Conservation (phyloP, 2,329 filamentous ascomycete genomes). For the Magnaporthiopsis poae region DNA sequence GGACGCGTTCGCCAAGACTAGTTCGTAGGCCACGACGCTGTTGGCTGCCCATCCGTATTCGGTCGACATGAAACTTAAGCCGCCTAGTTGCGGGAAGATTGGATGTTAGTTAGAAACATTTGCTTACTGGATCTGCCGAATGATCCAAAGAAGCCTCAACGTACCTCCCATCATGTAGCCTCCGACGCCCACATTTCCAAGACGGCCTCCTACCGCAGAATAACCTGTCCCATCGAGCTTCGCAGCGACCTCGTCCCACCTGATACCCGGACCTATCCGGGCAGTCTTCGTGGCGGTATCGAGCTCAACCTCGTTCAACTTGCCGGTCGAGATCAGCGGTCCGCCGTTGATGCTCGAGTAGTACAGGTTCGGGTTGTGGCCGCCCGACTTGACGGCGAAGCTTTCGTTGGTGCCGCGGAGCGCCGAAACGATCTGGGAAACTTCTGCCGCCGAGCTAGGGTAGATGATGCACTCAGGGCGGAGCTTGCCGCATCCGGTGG, state of each 20-base stretch:
- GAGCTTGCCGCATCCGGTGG: slow-evolving; percentile 14
- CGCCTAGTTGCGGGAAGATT: slow-evolving; percentile 14
- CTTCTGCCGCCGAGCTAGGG: slow-evolving; percentile 13
- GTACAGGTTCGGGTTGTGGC: slow-evolving; percentile 37
- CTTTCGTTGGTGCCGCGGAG: slow-evolving; percentile 15
- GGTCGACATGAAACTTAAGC: slow-evolving; percentile 22
- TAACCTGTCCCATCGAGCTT: slow-evolving; percentile 23
- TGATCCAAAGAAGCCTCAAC: background rate
- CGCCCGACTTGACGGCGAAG: slow-evolving; percentile 39
- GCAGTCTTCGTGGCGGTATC: slow-evolving; percentile 24
- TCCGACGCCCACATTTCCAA: slow-evolving; percentile 26
- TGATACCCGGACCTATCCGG: slow-evolving; percentile 25
- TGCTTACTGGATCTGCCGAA: too few relatives aligned
- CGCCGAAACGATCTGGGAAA: slow-evolving; percentile 11
- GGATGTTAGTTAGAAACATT: background rate
- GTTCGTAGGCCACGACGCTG: slow-evolving; percentile 26
- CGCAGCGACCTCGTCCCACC: slow-evolving; percentile 29
- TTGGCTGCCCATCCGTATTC: slow-evolving; percentile 28
- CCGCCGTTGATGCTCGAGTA: slow-evolving; percentile 31
- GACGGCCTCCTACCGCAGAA: slow-evolving; percentile 24
- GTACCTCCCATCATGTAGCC: slow-evolving; percentile 24
- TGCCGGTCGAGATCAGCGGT: slow-evolving; percentile 32
- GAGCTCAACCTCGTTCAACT: slow-evolving; percentile 26
- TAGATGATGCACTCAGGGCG: slow-evolving; percentile 16
- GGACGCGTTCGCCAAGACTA: slow-evolving; percentile 29